A percentile compares a stretch with the other conserved stretches of the same genome.
Evolutionary conservation across 108 stramenopile species (phyloP).

Genomic region (Pseudonitzschia multiseries): DNA sequence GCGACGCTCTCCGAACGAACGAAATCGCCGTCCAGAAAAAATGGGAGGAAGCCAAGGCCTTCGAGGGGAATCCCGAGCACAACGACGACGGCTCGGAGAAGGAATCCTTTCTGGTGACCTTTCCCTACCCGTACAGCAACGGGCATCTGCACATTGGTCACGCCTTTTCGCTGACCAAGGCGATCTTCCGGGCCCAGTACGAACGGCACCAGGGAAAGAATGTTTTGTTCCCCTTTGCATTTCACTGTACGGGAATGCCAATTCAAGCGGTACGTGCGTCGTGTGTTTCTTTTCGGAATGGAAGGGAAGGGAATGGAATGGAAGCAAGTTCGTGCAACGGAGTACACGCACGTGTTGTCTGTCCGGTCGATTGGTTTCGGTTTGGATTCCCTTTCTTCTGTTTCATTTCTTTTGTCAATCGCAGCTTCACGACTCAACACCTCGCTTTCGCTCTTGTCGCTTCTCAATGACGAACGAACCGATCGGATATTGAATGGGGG

Average conservation of each 20-base stretch:
- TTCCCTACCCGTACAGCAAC: slow-evolving; percentile 98
- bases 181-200: slow-evolving; percentile 91
- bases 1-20: slow-evolving; percentile 75
- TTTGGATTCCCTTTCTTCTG: too few relatives aligned
- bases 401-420: too few relatives aligned
- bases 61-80: slow-evolving; percentile 64
- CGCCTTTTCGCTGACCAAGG: slow-evolving; percentile 97
- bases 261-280: slow-evolving; percentile 89
- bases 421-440: too few relatives aligned
- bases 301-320: too few relatives aligned
- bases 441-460: too few relatives aligned
- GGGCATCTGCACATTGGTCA: slow-evolving; percentile 98
- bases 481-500: too few relatives aligned
- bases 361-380: too few relatives aligned
- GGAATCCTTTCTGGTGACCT: slow-evolving; percentile 95
- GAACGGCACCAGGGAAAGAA: slow-evolving; percentile 93
- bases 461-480: too few relatives aligned
- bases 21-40: slow-evolving; percentile 73
- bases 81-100: slow-evolving; percentile 17
- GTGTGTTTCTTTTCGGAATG: too few relatives aligned
- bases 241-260: slow-evolving; percentile 99
- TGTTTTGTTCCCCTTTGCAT: slow-evolving; percentile 97
- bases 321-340: too few relatives aligned
- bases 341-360: too few relatives aligned
- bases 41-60: slow-evolving; percentile 75